Base-by-base conservation (phyloP, 139 green algal species). In the Eudorina sp. region DNA sequence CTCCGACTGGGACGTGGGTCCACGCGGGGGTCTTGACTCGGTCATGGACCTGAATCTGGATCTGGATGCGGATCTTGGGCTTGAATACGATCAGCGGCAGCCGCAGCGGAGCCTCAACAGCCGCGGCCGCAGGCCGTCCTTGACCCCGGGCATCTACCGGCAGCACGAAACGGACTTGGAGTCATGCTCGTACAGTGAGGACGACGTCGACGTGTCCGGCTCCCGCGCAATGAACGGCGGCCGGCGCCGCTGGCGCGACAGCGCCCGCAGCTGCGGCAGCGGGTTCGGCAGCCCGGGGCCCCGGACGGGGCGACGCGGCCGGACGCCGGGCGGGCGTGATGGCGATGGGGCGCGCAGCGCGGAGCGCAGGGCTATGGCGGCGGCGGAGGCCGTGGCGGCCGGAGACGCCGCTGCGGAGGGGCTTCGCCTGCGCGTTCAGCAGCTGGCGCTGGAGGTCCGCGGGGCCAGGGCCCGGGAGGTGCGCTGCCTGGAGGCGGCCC, bases 341-440 rank as follows among this genome's bases (percentile, higher is more conserved):
- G 18, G 58, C 58, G 58, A 68, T n/a, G 6, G 23, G 27, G 58
- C 6, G 18, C 27, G 23, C 16, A 68, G 58, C 58, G 58, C 13
- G 13, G 51, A 58, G 13, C 13, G 58, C 58, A 68, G 58, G 58
- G 36, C 36, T 36, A 21, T 48, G 11, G 27, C 66, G 66, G 31
- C 66, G 7, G 31, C 66, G 11, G 36, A n/a, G 18, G 51, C 76
- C 16, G n/a, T 34, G 34, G 34, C 76, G 55, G 51, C 34, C 3
- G 53, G 7, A 23, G 34, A 9, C 8, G 45, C 74, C 3, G 75
- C 75, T 34, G 34, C 27, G 58, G 36, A 3, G 18, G 53, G 36
- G 58, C 60, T 86, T 60, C 62, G 43, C 29, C 45, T 64, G n/a
- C 80, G 80, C 7, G 53, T 86, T n/a, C 60, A 34, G 60, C 80